Evolutionary conservation across 495 filamentous ascomycete species (phyloP).

Genomic region (Aeminium ludgeri): DNA sequence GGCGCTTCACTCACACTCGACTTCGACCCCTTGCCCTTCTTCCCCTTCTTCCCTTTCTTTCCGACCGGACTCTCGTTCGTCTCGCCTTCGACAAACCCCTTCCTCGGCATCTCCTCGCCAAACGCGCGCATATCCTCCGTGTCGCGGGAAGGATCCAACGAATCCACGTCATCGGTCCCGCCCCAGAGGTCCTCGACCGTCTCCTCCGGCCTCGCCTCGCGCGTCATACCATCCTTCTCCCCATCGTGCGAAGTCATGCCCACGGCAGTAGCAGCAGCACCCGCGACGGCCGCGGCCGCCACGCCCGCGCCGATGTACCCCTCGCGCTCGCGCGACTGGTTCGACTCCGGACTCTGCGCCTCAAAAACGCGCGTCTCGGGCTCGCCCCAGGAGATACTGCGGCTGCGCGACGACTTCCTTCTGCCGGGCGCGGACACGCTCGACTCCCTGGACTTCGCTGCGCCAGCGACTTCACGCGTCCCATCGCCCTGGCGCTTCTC

Average conservation of each 20-base stretch:
- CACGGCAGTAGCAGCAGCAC: not conserved
- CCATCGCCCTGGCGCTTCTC: constrained; percentile 3
- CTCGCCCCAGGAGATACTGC: constrained; percentile 26
- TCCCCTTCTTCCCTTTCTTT: constrained; percentile 4
- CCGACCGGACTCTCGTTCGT: constrained; percentile 8
- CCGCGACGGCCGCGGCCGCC: not conserved
- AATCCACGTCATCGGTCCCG: not conserved
- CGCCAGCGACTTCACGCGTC: too few species aligned
- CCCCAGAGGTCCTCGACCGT: constrained; percentile 11
- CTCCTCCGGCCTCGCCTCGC: not conserved
- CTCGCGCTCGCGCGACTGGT: constrained; percentile 14
- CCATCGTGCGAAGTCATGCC: too few species aligned
- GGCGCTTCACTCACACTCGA: too few species aligned
- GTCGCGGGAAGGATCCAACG: constrained; percentile 6
- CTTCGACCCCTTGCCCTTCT: too few species aligned
- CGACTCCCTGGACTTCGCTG: too few species aligned
- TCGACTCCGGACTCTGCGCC: constrained; percentile 21
- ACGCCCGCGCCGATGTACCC: constrained; percentile 1
- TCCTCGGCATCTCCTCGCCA: not conserved
- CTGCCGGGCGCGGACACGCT: too few species aligned
- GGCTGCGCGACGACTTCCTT: constrained; percentile 4
- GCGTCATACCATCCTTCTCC: too few species aligned
- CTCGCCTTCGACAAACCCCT: constrained; percentile 19
- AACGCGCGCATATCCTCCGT: not conserved
- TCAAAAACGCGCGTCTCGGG: constrained; percentile 24